phyloP scores from a whole-genome alignment of 192 early-diverging fungal genomes.

The Podila horticola region DNA sequence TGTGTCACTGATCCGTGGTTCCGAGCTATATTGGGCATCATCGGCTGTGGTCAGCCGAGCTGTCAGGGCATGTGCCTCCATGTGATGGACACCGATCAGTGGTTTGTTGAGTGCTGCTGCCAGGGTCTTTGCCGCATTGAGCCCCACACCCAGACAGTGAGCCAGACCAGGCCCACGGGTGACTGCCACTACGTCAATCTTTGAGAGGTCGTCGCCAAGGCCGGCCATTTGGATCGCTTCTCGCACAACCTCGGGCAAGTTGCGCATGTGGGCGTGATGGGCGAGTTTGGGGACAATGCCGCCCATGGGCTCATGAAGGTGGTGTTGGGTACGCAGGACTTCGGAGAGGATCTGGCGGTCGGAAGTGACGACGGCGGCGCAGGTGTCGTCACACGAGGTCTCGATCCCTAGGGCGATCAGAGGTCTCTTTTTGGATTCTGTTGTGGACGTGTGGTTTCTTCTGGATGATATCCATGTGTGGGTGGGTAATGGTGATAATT shows the following conservation, averaged over 20 bases:
- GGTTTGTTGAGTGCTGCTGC: conserved; percentile 75
- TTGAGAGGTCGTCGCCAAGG: conserved; percentile 49
- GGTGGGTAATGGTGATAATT: background rate
- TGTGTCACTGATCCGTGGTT: too few relatives aligned
- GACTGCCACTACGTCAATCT: conserved; percentile 77
- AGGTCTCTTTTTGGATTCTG: conserved; percentile 11
- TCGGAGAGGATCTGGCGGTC: conserved; percentile 73
- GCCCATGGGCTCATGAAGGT: conserved; percentile 75
- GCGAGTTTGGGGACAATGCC: conserved; percentile 81
- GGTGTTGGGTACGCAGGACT: conserved; percentile 68
- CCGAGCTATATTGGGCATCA: conserved; percentile 3
- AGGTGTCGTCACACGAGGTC: conserved; percentile 85
- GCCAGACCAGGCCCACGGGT: conserved; percentile 81
- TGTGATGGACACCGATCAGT: conserved; percentile 83
- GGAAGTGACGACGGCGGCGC: conserved; percentile 75
- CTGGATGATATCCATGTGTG: background rate
- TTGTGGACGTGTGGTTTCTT: background rate
- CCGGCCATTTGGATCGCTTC: conserved; percentile 66
- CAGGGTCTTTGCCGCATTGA: conserved; percentile 78
- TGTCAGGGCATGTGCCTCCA: conserved; percentile 86
- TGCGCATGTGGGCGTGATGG: conserved; percentile 68
- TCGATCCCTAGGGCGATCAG: conserved; percentile 75
- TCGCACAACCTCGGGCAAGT: conserved; percentile 70
- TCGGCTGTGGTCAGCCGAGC: conserved; percentile 68
- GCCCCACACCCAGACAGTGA: conserved; percentile 71